Conservation (phyloP, 495 filamentous ascomycete species). For the Hypomontagnella monticulosa region DNA sequence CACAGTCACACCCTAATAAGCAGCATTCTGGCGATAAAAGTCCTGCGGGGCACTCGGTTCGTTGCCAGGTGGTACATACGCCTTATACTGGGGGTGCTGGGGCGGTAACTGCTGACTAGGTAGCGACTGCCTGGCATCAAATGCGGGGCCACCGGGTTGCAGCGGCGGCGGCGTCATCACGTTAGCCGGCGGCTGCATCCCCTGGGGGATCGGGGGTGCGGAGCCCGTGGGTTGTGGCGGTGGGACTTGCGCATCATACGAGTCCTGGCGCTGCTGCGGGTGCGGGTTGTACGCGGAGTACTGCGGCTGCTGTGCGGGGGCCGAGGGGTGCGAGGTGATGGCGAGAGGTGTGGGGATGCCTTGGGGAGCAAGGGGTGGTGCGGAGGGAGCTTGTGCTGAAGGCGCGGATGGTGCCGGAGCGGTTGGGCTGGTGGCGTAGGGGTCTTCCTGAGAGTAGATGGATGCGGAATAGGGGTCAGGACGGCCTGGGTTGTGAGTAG, state of each 20-base stretch:
- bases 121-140: slow-evolving; percentile 53
- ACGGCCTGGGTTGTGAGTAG: slow-evolving; percentile 59
- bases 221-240: slow-evolving; percentile 55
- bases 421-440: slow-evolving; percentile 51
- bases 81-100: slow-evolving; percentile 53
- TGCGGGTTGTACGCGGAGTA: slow-evolving; percentile 56
- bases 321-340: slow-evolving; percentile 41
- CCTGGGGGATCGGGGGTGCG: slow-evolving; percentile 55
- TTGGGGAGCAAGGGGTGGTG: slow-evolving; percentile 44
- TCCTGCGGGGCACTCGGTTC: slow-evolving; percentile 52
- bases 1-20: slow-evolving; percentile 28
- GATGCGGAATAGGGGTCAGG: slow-evolving; percentile 66
- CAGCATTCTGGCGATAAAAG: slow-evolving; percentile 49
- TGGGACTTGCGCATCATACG: slow-evolving; percentile 50
- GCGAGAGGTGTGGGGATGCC: slow-evolving; percentile 41
- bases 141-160: slow-evolving; percentile 51
- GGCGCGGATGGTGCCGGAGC: slow-evolving; percentile 41
- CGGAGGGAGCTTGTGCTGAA: slow-evolving; percentile 27
- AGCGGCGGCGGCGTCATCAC: slow-evolving; percentile 54
- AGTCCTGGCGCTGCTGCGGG: slow-evolving; percentile 47
- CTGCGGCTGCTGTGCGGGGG: slow-evolving; percentile 50
- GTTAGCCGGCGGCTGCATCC: slow-evolving; percentile 53
- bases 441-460: slow-evolving; percentile 68
- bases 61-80: slow-evolving; percentile 49
- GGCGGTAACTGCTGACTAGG: slow-evolving; percentile 47